Evolutionary conservation across 441 rosid species (phyloP).

Genomic region (Erodium texanum): DNA sequence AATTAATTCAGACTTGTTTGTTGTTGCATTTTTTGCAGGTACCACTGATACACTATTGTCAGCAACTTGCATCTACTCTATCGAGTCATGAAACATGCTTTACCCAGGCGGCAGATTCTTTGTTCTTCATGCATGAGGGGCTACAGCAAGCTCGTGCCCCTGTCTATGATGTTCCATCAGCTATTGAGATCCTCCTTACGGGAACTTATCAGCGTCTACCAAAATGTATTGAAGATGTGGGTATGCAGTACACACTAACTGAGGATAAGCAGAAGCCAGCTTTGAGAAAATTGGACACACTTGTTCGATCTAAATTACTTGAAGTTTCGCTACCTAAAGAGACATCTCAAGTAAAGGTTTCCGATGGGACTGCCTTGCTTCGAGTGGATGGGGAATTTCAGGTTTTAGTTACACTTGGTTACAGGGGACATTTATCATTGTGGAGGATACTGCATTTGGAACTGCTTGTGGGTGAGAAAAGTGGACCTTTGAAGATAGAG

Average conservation of each 20-base stretch:
- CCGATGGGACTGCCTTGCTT: constrained; percentile 76
- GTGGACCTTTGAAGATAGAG: constrained; percentile 67
- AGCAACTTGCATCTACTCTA: constrained; percentile 80
- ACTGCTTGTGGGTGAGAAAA: constrained; percentile 92
- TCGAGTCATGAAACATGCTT: constrained; percentile 90
- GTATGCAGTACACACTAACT: constrained; percentile 57
- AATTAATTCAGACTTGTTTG: background rate
- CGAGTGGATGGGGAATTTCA: constrained; percentile 84
- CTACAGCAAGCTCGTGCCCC: constrained; percentile 99
- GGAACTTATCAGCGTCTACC: constrained; percentile 91
- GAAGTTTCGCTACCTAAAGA: constrained; percentile 82
- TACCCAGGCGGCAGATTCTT: constrained; percentile 90
- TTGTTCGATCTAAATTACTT: constrained; percentile 81
- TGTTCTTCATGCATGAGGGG: constrained; percentile 97
- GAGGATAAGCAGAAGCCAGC: constrained; percentile 80
- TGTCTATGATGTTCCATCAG: constrained; percentile 93
- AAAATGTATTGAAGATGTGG: constrained; percentile 86
- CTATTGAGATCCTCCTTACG: constrained; percentile 75
- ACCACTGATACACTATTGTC: constrained; percentile 80
- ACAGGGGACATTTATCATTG: constrained; percentile 82
- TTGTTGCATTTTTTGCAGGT: constrained; percentile 40
- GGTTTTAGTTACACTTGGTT: constrained; percentile 95
- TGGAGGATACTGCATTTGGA: constrained; percentile 98
- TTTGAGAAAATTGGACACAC: constrained; percentile 74
- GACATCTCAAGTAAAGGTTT: constrained; percentile 71